These are phyloP conservation scores for Gamsiella multidivaricata DNA, from an alignment of 192 early-diverging fungal genomes.

Conservation along the genomic window DNA sequence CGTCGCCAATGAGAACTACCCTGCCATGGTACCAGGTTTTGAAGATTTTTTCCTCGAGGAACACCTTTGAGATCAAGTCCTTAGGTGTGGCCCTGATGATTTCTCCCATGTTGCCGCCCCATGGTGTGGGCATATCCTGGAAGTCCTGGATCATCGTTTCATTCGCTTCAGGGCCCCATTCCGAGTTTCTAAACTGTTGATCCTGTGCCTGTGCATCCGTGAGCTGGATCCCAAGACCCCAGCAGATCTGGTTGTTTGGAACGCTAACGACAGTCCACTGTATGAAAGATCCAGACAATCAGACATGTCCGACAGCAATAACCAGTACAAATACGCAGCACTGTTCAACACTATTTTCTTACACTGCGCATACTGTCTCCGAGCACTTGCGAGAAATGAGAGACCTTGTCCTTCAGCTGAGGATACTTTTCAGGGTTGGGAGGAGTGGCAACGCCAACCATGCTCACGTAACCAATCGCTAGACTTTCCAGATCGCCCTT, in stretches of 20 bases:
- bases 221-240: slow-evolving; percentile 4
- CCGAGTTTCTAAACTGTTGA: background rate
- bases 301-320: background rate
- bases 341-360: too few relatives aligned
- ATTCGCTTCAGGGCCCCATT: slow-evolving; percentile 17
- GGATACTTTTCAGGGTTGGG: background rate
- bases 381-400: background rate
- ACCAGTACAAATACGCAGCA: too few relatives aligned
- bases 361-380: background rate
- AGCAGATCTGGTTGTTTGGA: slow-evolving; percentile 15
- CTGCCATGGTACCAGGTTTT: too few relatives aligned
- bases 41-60: too few relatives aligned
- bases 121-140: background rate
- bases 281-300: background rate
- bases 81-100: background rate
- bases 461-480: background rate
- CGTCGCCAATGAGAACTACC: too few relatives aligned
- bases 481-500: background rate
- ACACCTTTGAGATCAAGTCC: too few relatives aligned
- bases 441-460: background rate
- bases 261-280: slow-evolving; percentile 8
- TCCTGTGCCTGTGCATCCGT: background rate
- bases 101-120: background rate
- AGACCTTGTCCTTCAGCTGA: background rate
- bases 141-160: background rate